A percentile compares a stretch with the other conserved stretches of the same genome.
Evolutionary conservation across 441 rosid species (phyloP).

Genomic region (Gossypium schwendimanii): DNA sequence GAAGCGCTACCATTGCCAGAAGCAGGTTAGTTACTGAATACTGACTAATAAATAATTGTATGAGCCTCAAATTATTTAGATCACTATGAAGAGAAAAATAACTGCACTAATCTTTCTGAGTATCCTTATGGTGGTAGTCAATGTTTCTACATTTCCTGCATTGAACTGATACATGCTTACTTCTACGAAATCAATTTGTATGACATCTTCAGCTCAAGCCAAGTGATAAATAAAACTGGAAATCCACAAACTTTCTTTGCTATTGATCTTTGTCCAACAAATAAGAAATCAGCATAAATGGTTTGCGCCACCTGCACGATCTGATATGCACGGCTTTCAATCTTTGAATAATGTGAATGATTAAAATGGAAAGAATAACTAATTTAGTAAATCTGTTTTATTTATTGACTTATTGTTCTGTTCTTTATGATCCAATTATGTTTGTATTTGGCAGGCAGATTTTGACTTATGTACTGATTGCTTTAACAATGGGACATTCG

Average conservation of each 20-base stretch:
- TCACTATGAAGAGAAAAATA: background rate
- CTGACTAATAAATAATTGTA: slow-evolving; percentile 8
- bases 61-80: background rate
- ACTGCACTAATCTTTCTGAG: background rate
- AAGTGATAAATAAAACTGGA: background rate
- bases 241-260: too few species aligned
- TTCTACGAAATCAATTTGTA: background rate
- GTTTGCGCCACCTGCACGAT: background rate
- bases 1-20: slow-evolving; percentile 96
- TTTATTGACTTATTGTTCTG: slow-evolving; percentile 1
- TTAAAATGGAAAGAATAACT: background rate
- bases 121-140: background rate
- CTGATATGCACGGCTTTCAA: background rate
- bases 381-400: background rate
- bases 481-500: slow-evolving; percentile 79
- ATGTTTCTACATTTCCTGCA: background rate
- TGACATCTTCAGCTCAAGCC: background rate
- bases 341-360: background rate
- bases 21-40: slow-evolving; percentile 58
- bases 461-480: slow-evolving; percentile 94
- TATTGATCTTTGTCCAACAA: too few species aligned
- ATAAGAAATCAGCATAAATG: background rate
- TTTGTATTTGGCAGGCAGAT: slow-evolving; percentile 80
- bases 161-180: background rate
- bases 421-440: slow-evolving; percentile 21